Base-by-base conservation (phyloP, 2,329 filamentous ascomycete genomes). In the Talaromyces sp. region DNA sequence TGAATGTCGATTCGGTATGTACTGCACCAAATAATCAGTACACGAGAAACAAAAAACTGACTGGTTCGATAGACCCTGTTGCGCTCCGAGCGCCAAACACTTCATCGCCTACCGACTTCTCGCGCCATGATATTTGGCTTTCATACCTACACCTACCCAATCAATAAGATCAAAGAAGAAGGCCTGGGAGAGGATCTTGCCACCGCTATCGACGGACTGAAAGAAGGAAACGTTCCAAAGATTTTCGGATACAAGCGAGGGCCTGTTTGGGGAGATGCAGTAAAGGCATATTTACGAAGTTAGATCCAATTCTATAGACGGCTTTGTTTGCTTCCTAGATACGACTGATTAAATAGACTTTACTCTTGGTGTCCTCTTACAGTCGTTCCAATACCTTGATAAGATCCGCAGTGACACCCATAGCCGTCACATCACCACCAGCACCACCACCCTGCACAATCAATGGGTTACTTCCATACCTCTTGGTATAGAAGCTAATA, bases 401-500 rank as follows among this genome's bases (percentile, higher is more conserved):
- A 73, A 99, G 80, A 81, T 99, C 95, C 57, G 87, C 88, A n/a
- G 92, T 93, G 56, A 99, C 94, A 66, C 95, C 95, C 94, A 98
- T 98, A 33, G 95, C 95, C 39, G 95, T 99, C 62, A 98, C 93
- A 52, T 97, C 93, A 69, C 91, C 93, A 71, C 95, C 95, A 31
- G 95, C 95, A 67, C 93, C 95, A 41, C 92, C 93, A 66, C 95
- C 95, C 82, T 98, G 94, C 68, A 99, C 87, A 75, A 97, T 97
- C 68, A 99, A 83, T 50, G 95, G 93, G 79, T 94, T 96, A 75
- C 83, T 85, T 65, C 93, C 93, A 75, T 99, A 99, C 72, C 95
- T 86, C 84, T 96, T 90, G 6, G 95, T 99, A 81, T 97, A 96
- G 83, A 99, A 97, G 83, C 90, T 96, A 76, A 99, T 97, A 76